A percentile compares a stretch with the other conserved stretches of the same genome.
These are phyloP conservation scores for Akebia trifoliata DNA, from an alignment of 164 flowering plant genomes.

Conservation along the genomic window DNA sequence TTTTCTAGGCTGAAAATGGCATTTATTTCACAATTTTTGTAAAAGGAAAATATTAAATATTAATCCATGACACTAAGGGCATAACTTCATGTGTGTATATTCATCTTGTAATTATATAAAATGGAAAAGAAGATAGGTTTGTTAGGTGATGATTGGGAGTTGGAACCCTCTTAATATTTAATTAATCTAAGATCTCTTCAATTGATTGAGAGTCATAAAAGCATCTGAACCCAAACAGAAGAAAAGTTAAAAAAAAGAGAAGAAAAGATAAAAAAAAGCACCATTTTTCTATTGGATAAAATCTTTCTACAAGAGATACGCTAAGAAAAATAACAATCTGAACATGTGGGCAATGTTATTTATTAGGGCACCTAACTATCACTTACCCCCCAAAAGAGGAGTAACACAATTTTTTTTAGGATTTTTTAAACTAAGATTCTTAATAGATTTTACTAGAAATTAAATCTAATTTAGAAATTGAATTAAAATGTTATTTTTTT, in stretches of 20 bases:
- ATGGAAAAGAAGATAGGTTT: constrained; percentile 14
- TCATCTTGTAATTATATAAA: constrained; percentile 10
- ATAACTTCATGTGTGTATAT: neutral
- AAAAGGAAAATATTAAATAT: too few relatives aligned
- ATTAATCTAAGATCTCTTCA: constrained; percentile 1
- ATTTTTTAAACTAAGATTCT: neutral
- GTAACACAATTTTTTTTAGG: neutral
- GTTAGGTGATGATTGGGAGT: constrained; percentile 27
- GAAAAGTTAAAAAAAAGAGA: too few relatives aligned
- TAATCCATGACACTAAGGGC: constrained; percentile 30
- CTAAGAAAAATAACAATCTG: constrained; percentile 8
- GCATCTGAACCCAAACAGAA: neutral
- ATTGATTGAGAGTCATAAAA: neutral
- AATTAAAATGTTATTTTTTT: too few relatives aligned
- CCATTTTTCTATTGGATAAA: constrained; percentile 1
- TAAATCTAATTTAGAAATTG: too few relatives aligned
- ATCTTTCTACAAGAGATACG: constrained; percentile 16
- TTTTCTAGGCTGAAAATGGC: too few relatives aligned
- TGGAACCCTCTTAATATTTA: constrained; percentile 6
- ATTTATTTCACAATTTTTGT: too few relatives aligned
- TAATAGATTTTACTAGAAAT: too few relatives aligned
- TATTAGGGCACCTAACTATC: constrained; percentile 15
- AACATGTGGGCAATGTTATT: constrained; percentile 10
- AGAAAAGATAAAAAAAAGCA: neutral
- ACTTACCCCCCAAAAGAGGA: constrained; percentile 8